These are phyloP conservation scores for Tephrocybe rancida DNA, from an alignment of 768 basidiomycete genomes.

Conservation along the genomic window DNA sequence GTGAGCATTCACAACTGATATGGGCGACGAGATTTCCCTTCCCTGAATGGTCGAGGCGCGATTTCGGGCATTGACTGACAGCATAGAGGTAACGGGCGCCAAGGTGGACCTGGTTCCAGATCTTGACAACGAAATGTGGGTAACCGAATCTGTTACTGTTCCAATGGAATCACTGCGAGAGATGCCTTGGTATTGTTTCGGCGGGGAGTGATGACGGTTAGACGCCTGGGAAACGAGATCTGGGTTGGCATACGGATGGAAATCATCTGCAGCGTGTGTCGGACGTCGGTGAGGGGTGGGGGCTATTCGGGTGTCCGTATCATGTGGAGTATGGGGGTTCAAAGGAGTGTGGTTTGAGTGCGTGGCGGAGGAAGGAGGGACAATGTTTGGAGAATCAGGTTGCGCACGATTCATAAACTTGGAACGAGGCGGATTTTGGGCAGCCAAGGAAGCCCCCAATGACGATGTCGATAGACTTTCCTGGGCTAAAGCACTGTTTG, in stretches of 20 bases:
- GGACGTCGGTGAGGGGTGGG: slow-evolving; percentile 12
- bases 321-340: slow-evolving; percentile 1
- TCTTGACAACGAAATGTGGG: slow-evolving; percentile 29
- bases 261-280: slow-evolving; percentile 36
- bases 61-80: slow-evolving; percentile 20
- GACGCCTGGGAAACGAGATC: slow-evolving; percentile 53
- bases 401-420: slow-evolving; percentile 45
- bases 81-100: slow-evolving; percentile 31
- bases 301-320: slow-evolving; percentile 12
- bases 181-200: slow-evolving; percentile 28
- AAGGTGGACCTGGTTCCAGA: slow-evolving; percentile 35
- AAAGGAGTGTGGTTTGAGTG: slow-evolving; percentile 26
- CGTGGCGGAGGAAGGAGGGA: slow-evolving; percentile 29
- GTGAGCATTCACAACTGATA: slow-evolving; percentile 38
- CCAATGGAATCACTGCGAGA: slow-evolving; percentile 51
- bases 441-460: slow-evolving; percentile 35
- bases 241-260: slow-evolving; percentile 84
- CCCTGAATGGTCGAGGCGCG: slow-evolving; percentile 41
- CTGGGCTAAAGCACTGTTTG: slow-evolving; percentile 56
- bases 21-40: slow-evolving; percentile 60
- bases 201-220: slow-evolving; percentile 31
- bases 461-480: slow-evolving; percentile 63
- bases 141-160: slow-evolving; percentile 49
- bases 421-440: slow-evolving; percentile 37
- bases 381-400: slow-evolving; percentile 32